Base-by-base conservation (phyloP, 192 early-diverging fungal species). In the Lunasporangiospora selenospora region DNA sequence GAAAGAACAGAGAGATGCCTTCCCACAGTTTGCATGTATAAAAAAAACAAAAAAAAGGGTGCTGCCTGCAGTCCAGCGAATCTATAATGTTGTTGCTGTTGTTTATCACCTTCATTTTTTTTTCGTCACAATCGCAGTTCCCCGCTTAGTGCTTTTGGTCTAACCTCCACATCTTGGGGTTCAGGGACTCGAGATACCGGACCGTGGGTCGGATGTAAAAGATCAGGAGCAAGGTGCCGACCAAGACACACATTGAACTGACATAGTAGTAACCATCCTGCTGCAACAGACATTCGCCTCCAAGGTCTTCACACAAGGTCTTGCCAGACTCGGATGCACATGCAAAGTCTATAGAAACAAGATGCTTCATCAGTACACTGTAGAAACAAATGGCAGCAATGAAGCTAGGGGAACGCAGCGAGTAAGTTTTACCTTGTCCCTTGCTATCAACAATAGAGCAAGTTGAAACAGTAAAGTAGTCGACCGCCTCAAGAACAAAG, bases 211-310 rank as follows among this genome's bases (percentile, higher is more conserved):
- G 77, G 37, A 93, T 84, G 58, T 85, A 91, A 0, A 52, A 45
- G 19, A 88, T 44, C 30, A 89, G 83, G 44, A 89, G 30, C 2
- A 79, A 21, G n/a, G 81, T 46, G 18, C 93, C 91, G 39, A 93
- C n/a, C 6, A 89, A n/a, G 0, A 94, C 79, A 58, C 91, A 95
- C 6, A 81, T 63, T 0, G 83, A 77, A 11, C 88, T 86, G 18
- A 93, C 93, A 65, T 85, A 75, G 61, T 93, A 97, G 76, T 96
- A 98, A 2, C 96, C 96, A 67, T 98, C 96, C 56, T 79, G 87
- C 27, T 70, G 51, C 31, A 88, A 71, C 6, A 78, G 46, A 77
- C 96, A 98, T 3, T 55, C 50, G 13, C 94, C 94, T 41, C 85
- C 87, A 4, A 87, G 48, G 18, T 65, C 69, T 18, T 58, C 67